phyloP scores from a whole-genome alignment of 129 eudicot genomes.

The Chrysanthemum makinoi region DNA sequence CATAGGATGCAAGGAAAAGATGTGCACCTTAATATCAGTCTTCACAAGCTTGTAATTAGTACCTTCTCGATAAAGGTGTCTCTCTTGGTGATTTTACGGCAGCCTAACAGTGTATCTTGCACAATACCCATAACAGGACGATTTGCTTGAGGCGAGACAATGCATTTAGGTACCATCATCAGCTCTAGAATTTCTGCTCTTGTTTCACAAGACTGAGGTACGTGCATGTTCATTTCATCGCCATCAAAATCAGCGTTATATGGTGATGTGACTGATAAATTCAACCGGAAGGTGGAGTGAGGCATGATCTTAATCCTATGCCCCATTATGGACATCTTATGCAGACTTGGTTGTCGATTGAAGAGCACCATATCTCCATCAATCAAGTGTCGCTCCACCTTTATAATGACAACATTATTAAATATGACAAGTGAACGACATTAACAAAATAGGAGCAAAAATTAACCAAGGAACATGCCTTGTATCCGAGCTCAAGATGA shows the following conservation, averaged over 20 bases:
- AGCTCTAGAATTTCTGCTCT: conserved; percentile 93
- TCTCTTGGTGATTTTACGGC: conserved; percentile 92
- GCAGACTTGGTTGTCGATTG: conserved; percentile 96
- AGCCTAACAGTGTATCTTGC: conserved; percentile 93
- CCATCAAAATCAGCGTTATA: conserved; percentile 99
- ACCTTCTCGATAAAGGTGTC: conserved; percentile 98
- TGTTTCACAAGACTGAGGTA: conserved; percentile 94
- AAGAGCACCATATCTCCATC: conserved; percentile 96
- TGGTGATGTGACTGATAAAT: conserved; percentile 86
- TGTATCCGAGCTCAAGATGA: conserved; percentile 91
- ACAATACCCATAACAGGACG: conserved; percentile 98
- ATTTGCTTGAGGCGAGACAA: conserved; percentile 95
- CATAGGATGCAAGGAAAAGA: background rate
- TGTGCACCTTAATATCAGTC: background rate
- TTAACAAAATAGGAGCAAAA: background rate
- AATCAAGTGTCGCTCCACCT: conserved; percentile 89
- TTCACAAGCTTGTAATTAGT: background rate
- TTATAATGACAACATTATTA: conserved; percentile 1
- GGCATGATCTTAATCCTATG: conserved; percentile 98
- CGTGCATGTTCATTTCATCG: conserved; percentile 99
- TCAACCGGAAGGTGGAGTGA: conserved; percentile 81
- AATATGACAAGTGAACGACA: background rate
- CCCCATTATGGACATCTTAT: conserved; percentile 98
- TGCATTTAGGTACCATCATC: conserved; percentile 98
- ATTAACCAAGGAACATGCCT: conserved; percentile 39